These are phyloP conservation scores for Nemania sp. DNA, from an alignment of 2,329 filamentous ascomycete genomes.

Conservation along the genomic window DNA sequence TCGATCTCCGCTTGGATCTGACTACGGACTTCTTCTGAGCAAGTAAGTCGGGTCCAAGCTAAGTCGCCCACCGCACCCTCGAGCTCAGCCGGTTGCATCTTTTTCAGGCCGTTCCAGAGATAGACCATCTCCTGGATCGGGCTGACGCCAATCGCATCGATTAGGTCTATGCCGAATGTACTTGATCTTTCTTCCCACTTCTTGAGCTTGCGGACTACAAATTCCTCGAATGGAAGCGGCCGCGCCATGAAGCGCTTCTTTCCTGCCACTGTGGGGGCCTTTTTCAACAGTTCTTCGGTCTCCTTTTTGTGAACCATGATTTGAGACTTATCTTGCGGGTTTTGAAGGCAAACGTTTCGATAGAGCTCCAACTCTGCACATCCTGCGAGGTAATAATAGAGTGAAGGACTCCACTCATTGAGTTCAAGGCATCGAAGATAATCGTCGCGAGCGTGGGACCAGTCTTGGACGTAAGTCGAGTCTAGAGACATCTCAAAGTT, in stretches of 20 bases:
- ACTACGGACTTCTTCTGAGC: constrained; percentile 43
- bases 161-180: constrained; percentile 66
- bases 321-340: constrained; percentile 43
- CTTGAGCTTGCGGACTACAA: constrained; percentile 77
- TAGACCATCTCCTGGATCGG: constrained; percentile 91
- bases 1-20: constrained; percentile 58
- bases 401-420: constrained; percentile 86
- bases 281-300: constrained; percentile 71
- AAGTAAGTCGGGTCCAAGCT: constrained; percentile 65
- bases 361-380: constrained; percentile 81
- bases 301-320: constrained; percentile 61
- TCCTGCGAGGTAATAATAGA: constrained; percentile 90
- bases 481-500: constrained; percentile 83
- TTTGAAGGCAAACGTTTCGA: constrained; percentile 58
- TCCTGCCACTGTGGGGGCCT: constrained; percentile 73
- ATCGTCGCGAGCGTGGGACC: constrained; percentile 69
- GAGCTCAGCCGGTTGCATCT: constrained; percentile 71
- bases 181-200: constrained; percentile 85
- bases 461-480: constrained; percentile 78
- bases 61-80: constrained; percentile 65
- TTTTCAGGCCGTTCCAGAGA: constrained; percentile 87
- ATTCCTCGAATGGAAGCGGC: constrained; percentile 87
- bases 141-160: constrained; percentile 79
- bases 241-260: constrained; percentile 89
- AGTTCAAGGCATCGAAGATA: constrained; percentile 77